Base-by-base conservation (phyloP, 1,139 yeast genomes). In the Meyerozyma smithsonii region DNA sequence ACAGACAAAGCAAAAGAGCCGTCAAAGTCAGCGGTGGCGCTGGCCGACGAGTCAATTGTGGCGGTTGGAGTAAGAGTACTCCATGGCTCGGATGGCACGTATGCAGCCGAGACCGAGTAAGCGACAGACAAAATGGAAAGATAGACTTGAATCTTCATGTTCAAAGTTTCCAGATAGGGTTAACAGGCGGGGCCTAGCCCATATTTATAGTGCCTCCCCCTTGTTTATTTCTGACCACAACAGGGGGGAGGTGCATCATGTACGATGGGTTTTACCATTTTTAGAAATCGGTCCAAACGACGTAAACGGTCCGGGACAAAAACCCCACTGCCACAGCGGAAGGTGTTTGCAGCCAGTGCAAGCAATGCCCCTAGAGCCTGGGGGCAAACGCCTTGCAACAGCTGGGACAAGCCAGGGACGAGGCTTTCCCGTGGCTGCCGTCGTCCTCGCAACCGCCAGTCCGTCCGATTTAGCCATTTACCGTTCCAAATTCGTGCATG, bases 1-100 rank as follows among this genome's bases (percentile, higher is more conserved):
- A 60, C 50, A 1, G 63, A 57, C 40, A 60, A 50, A 28, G 62
- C 65, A 38, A 59, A 59, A 8, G 64, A 57, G 14, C 62, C 64
- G 39, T 55, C 52, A 41, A 45, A 51, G 37, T 48, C 43, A 12
- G 58, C 45, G 38, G 49, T 39, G 2, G 64, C 64, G 38, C 56
- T 46, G 32, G 47, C 54, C 8, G 47, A 39, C 4, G 49, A 39
- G 4, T 48, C 50, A 36, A 55, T 40, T 8, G 59, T 52, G 8
- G 42, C 57, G 14, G 51, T 39, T n/a, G 67, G 66, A 16, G 66
- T 61, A 42, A 62, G 61, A 26, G 54, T 49, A 24, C 60, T 52
- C 59, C 62, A 62, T 35, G 58, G 50, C 16, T 55, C 55, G 6
- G 55, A 43, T 26, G 62, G 61, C 32, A 51, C 48, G 24, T 57